phyloP scores from a whole-genome alignment of 2,329 filamentous ascomycete genomes.

The Pezicula rhizophila region DNA sequence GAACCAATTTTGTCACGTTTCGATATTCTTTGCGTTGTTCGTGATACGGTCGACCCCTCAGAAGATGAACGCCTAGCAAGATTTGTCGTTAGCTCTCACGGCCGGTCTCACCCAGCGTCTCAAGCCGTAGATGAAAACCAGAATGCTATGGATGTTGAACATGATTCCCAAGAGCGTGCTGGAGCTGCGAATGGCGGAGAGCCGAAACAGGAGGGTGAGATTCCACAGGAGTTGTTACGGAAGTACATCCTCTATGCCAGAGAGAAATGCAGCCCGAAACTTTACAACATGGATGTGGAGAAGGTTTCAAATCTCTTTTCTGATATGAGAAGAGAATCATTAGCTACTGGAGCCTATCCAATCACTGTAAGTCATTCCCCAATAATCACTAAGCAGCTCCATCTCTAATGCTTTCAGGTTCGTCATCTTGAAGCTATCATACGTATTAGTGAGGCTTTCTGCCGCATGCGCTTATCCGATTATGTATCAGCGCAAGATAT shows the following conservation, averaged over 20 bases:
- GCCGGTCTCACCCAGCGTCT: conserved; percentile 70
- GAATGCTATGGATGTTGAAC: conserved; percentile 58
- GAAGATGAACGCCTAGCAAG: conserved; percentile 91
- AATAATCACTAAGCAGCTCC: not conserved
- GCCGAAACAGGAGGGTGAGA: conserved; percentile 59
- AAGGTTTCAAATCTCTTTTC: conserved; percentile 92
- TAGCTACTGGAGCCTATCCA: conserved; percentile 92
- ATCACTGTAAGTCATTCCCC: conserved; percentile 69
- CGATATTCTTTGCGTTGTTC: conserved; percentile 92
- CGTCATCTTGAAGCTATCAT: conserved; percentile 98
- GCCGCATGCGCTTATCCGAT: conserved; percentile 95
- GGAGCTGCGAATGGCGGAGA: conserved; percentile 35
- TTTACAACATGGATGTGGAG: conserved; percentile 97
- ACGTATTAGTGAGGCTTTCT: conserved; percentile 89
- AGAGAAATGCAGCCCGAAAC: conserved; percentile 81
- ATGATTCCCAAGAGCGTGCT: conserved; percentile 40
- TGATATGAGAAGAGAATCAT: conserved; percentile 88
- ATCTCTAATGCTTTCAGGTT: conserved; percentile 49
- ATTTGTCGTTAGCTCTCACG: conserved; percentile 93
- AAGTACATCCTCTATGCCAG: conserved; percentile 97
- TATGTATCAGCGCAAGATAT: conserved; percentile 89
- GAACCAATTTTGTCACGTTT: conserved; percentile 98
- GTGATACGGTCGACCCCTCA: conserved; percentile 85
- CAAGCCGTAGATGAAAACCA: conserved; percentile 41
- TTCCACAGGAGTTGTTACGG: conserved; percentile 81